phyloP scores from a whole-genome alignment of 225 moss, liverwort and hornwort species.

The Takakia lepidozioides region DNA sequence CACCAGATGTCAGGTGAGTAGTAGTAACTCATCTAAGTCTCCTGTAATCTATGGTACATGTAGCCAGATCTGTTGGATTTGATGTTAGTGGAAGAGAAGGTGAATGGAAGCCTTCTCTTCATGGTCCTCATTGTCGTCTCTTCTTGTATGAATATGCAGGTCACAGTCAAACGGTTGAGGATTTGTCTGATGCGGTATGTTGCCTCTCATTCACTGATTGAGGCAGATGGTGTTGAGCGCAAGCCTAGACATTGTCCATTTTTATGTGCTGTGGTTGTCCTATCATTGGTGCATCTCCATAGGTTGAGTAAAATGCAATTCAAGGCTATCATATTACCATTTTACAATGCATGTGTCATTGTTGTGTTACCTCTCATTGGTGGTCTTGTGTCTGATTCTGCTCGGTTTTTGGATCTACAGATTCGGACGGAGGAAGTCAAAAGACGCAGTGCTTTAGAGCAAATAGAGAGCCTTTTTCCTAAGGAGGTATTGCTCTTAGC shows the following conservation, averaged over 20 bases:
- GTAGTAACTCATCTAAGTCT: no score
- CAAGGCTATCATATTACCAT: no score
- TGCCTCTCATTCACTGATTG: background rate
- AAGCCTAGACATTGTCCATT: background rate
- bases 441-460: constrained; percentile 38
- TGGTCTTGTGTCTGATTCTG: no score
- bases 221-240: background rate
- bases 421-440: constrained; percentile 36
- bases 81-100: no score
- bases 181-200: constrained; percentile 40
- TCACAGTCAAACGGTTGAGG: constrained; percentile 19
- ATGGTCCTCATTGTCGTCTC: no score
- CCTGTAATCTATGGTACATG: no score
- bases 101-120: no score
- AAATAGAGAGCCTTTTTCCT: constrained; percentile 45
- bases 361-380: no score
- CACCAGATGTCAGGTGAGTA: no score
- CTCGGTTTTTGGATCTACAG: constrained; percentile 17
- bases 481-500: constrained; percentile 26
- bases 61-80: no score
- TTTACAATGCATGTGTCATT: no score
- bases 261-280: background rate
- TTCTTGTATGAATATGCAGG: no score
- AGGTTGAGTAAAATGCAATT: constrained; percentile 9
- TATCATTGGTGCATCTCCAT: background rate